These are phyloP conservation scores for Aureobasidium sp. DNA, from an alignment of 2,329 filamentous ascomycete genomes.

Conservation along the genomic window DNA sequence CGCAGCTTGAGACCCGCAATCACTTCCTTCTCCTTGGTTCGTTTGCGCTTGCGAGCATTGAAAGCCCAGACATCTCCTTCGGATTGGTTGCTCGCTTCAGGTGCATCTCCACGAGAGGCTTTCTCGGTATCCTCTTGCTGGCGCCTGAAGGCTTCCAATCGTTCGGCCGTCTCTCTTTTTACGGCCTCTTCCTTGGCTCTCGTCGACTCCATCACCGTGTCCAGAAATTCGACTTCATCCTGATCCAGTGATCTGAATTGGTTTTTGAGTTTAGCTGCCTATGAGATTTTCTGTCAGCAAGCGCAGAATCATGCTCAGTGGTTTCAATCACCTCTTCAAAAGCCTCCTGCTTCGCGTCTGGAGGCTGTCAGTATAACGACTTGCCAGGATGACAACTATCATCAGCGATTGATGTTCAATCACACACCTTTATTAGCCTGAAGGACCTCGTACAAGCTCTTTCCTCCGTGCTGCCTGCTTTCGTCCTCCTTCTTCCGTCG, in stretches of 20 bases:
- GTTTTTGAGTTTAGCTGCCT: conserved; percentile 58
- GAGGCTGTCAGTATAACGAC: conserved; percentile 7
- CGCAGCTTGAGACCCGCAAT: conserved; percentile 40
- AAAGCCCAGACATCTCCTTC: conserved; percentile 44
- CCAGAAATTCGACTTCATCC: conserved; percentile 69
- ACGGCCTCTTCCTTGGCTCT: conserved; percentile 51
- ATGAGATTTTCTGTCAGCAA: neutral
- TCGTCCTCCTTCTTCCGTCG: conserved; percentile 47
- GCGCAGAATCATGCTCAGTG: neutral
- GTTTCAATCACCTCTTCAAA: conserved; percentile 59
- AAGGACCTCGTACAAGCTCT: conserved; percentile 64
- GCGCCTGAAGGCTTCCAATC: conserved; percentile 52
- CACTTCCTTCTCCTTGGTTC: conserved; percentile 32
- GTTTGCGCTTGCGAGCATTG: conserved; percentile 47
- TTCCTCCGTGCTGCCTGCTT: conserved; percentile 44
- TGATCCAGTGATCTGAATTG: conserved; percentile 74
- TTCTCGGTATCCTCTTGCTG: conserved; percentile 55
- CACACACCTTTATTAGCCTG: conserved; percentile 71
- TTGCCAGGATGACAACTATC: neutral
- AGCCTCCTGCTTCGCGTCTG: conserved; percentile 72
- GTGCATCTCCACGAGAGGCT: conserved; percentile 31
- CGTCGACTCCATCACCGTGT: conserved; percentile 51
- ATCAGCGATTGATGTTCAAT: neutral
- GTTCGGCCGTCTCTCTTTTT: conserved; percentile 52
- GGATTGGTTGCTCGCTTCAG: conserved; percentile 25